Base-by-base conservation (phyloP, 2,329 filamentous ascomycete genomes). In the Colletotrichum lini region DNA sequence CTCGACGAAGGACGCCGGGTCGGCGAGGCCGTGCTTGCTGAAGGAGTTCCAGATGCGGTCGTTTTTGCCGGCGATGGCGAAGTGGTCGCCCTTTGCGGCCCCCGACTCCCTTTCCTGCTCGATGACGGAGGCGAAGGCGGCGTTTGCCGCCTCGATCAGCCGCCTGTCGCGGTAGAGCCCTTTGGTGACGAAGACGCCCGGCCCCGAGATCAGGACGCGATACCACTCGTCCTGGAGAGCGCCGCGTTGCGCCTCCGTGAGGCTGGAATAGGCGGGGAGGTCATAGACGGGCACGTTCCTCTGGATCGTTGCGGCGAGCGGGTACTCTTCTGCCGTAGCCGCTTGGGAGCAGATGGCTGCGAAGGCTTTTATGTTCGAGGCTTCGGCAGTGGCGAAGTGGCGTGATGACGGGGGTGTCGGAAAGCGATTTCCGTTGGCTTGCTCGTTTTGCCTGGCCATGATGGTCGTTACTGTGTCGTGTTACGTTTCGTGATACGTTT, bases 1-100 rank as follows among this genome's bases (percentile, higher is more conserved):
- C 8, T 77, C 70, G 0, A 87, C 72, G 75, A 92, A 92, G 0
- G 85, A 88, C 0, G 76, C 53, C 0, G 89, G 85, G 72, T 90
- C 84, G 38, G 80, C 76, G 2, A 87, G 77, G 23, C 84, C 86
- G 75, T 91, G 90, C 76, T 92, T 92, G 73, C 85, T 85, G 78
- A 91, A 89, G 0, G 89, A 89, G 80, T 92, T 92, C 89, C 89
- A 92, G 80, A 92, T 90, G 12, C 90, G 85, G 65, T 87, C 83
- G 76, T 92, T 92, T 30, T 84, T 83, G 26, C 86, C 86, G 2
- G 83, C 82, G 5, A 83, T 79, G 1, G 89, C 88, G 77, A 92
- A 92, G 75, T 92, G 90, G 77, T 92, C 90, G 26, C 90, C 90
- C 62, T 86, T 84, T 1, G 78, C 60, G 30, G 77, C 77, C 26